Base-by-base conservation (phyloP, 768 basidiomycete species). In the Suillus tomentosus region DNA sequence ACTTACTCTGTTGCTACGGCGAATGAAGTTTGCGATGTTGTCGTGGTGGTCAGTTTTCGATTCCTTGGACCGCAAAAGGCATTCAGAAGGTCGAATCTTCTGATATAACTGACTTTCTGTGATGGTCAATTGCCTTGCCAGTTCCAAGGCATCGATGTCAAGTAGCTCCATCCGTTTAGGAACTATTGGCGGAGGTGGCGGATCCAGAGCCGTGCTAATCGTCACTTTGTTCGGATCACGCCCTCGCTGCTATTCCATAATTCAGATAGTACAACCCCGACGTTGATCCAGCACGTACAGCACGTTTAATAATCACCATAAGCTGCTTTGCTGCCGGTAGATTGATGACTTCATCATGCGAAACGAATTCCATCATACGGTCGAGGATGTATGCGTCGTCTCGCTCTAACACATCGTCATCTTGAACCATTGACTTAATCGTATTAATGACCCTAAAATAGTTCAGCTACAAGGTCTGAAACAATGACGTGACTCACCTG, bases 41-140 rank as follows among this genome's bases (percentile, higher is more conserved):
- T 86, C 83, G 47, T 77, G 71, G 34, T 76, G 74, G 31, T 80
- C 82, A 17, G 71, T 72, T 62, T 67, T 78, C 37, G 80, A 78
- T 64, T 85, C 79, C 58, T 80, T 82, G 6, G 82, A 87, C 71
- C 76, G 85, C 75, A 82, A 79, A 31, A 90, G 71, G 70, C 87
- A 90, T 68, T 90, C 89, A 42, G 80, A 81, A 1, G 85, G 81
- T 60, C 79, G 78, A 67, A 90, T 88, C 70, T 81, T 81, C 71
- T 80, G 79, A 75, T 85, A 90, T 50, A 87, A 73, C 15, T 79
- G 76, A 61, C 82, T 84, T 71, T 90, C 89, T 68, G 85, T 80
- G 66, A 89, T 82, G 0, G 89, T 90, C 67, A 90, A 72, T 72
- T 90, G 89, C 15, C 89, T 79, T 0, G 89, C 89, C 3, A 90